Evolutionary conservation across 768 basidiomycete species (phyloP), one percentile per base, ranked within the genome.

Genomic region (Mycena indigotica): DNA sequence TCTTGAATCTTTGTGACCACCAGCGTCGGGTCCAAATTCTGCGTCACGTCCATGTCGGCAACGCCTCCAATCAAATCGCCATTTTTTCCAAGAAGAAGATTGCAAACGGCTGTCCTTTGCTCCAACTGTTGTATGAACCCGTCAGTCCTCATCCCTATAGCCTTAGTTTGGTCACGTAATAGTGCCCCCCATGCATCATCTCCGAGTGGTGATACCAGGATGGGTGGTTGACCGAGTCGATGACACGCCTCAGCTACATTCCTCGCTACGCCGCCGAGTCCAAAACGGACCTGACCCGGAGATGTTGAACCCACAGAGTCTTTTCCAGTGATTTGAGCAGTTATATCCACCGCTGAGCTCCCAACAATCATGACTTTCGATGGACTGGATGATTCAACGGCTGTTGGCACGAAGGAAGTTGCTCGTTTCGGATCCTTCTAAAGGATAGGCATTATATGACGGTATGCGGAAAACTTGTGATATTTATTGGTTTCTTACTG

Each of bases 211-310:
- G 95, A 84, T 5, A 98, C 73, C 38, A 99, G 78, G 13, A 93
- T 61, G 1, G 83, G 78, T 5, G 78, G 72, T 8, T 72, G 63
- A 5, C 72, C 70, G 40, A 88, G 70, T 26, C 91, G 84, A 68
- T 91, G 86, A 5, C 93, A 82, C 1, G 94, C 92, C 70, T 98
- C 95, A 2, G 95, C 91, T 40, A 99, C 84, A 69, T 99, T 99
- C n/a, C 95, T 86, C 1, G 84, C 95, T 15, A 99, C 96, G 26
- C 96, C 96, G 1, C 96, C 96, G 4, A 91, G 75, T 0, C 88
- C 81, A 35, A 95, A 58, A 16, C 77, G 74, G 24, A 98, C 84
- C 13, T 69, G 75, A 10, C 97, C 97, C 0, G 94, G 93, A 12
- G 25, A 25, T 12, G 46, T 48, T 8, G 46, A 48, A 5, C 81